A percentile compares a stretch with the other conserved stretches of the same genome.
Evolutionary conservation across 2,329 filamentous ascomycete species (phyloP).

Genomic region (Mycosphaerella arachidis): DNA sequence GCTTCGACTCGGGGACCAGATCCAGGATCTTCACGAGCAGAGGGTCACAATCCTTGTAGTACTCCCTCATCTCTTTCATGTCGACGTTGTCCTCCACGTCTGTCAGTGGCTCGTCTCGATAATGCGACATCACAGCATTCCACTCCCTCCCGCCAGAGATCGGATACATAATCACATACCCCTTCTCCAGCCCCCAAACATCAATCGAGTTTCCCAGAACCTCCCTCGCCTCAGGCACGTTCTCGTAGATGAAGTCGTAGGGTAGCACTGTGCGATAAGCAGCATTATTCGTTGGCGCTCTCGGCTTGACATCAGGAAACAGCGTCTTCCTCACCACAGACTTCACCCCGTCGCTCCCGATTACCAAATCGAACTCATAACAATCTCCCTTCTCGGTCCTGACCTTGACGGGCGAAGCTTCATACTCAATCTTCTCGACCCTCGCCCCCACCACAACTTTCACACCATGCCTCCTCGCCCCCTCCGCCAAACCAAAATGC

Average conservation of each 20-base stretch:
- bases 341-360: slow-evolving; percentile 27
- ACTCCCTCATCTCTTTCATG: slow-evolving; percentile 39
- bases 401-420: slow-evolving; percentile 28
- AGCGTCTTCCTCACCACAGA: slow-evolving; percentile 35
- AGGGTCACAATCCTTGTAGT: slow-evolving; percentile 45
- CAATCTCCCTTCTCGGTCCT: slow-evolving; percentile 23
- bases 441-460: slow-evolving; percentile 35
- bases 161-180: slow-evolving; percentile 44
- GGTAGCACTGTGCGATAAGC: slow-evolving; percentile 44
- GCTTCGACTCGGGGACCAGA: slow-evolving; percentile 29
- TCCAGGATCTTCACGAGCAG: slow-evolving; percentile 39
- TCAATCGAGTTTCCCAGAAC: slow-evolving; percentile 36
- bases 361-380: slow-evolving; percentile 24
- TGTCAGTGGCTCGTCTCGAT: slow-evolving; percentile 32
- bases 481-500: slow-evolving; percentile 40
- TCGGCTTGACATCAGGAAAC: slow-evolving; percentile 38
- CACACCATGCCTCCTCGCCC: slow-evolving; percentile 37
- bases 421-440: slow-evolving; percentile 32
- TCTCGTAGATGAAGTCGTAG: slow-evolving; percentile 34
- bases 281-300: slow-evolving; percentile 37
- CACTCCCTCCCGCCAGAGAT: slow-evolving; percentile 41
- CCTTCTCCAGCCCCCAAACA: slow-evolving; percentile 39
- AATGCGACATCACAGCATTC: slow-evolving; percentile 43
- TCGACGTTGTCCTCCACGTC: slow-evolving; percentile 33
- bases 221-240: slow-evolving; percentile 15